A percentile compares a stretch with the other conserved stretches of the same genome.
phyloP scores from a whole-genome alignment of 2,329 filamentous ascomycete genomes.

The Cladosporium halotolerans region DNA sequence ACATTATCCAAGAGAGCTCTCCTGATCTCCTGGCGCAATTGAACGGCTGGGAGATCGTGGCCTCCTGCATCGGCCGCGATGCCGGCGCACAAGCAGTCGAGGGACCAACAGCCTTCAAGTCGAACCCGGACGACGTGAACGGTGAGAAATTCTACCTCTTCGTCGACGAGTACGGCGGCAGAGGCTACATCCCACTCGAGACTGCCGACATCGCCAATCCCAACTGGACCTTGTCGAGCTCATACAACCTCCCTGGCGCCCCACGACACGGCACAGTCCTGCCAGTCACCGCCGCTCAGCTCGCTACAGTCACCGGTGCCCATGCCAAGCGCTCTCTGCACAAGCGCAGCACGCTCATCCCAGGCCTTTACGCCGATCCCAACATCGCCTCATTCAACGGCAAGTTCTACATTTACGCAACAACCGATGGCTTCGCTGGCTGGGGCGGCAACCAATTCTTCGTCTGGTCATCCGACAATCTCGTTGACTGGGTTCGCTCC shows the following conservation, averaged over 20 bases:
- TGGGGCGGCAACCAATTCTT: slow-evolving; percentile 46
- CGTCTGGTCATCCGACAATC: slow-evolving; percentile 42
- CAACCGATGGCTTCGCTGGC: slow-evolving; percentile 40
- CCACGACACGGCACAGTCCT: slow-evolving; percentile 52
- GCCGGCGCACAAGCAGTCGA: slow-evolving; percentile 47
- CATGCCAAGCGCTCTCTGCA: slow-evolving; percentile 8
- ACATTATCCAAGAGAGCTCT: slow-evolving; percentile 51
- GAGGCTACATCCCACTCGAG: slow-evolving; percentile 50
- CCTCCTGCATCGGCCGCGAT: slow-evolving; percentile 46
- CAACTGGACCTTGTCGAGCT: slow-evolving; percentile 42
- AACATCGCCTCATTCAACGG: slow-evolving; percentile 42
- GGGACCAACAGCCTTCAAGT: slow-evolving; percentile 48
- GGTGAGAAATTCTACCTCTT: slow-evolving; percentile 52
- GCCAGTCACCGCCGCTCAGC: slow-evolving; percentile 44
- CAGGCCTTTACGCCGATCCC: slow-evolving; percentile 36
- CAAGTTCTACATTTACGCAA: slow-evolving; percentile 45
- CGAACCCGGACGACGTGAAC: slow-evolving; percentile 44
- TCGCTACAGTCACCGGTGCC: slow-evolving; percentile 17
- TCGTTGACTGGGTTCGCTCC: slow-evolving; percentile 39
- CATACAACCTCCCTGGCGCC: slow-evolving; percentile 43
- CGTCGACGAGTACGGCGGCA: slow-evolving; percentile 47
- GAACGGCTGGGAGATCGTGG: slow-evolving; percentile 39
- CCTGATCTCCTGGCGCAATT: slow-evolving; percentile 36
- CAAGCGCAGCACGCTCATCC: slow-evolving; percentile 15
- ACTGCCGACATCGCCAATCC: slow-evolving; percentile 46